Conservation (phyloP, 768 basidiomycete species). For the Agrocybe pediades region DNA sequence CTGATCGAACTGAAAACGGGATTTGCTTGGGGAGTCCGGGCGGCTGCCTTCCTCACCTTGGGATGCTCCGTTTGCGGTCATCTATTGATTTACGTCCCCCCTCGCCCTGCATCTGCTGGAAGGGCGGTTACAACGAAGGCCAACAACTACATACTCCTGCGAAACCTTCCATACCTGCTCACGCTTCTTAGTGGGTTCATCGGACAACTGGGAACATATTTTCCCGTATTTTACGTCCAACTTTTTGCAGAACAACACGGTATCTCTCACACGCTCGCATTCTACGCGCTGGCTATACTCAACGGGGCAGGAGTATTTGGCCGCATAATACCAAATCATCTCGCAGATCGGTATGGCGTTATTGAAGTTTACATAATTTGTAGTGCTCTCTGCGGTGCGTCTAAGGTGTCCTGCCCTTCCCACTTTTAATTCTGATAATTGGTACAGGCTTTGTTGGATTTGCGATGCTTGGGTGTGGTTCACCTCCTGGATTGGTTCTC, state of each 20-base stretch:
- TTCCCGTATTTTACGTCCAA: conserved; percentile 10
- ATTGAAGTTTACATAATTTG: conserved; percentile 33
- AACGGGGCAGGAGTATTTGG: conserved; percentile 31
- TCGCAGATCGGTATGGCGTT: conserved; percentile 32
- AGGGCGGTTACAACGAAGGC: too few species aligned
- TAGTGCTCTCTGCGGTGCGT: conserved; percentile 19
- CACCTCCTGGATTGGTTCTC: conserved; percentile 1
- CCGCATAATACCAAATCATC: conserved; percentile 29
- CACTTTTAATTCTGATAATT: background rate
- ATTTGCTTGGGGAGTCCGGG: conserved; percentile 10
- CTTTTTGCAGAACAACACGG: conserved; percentile 7
- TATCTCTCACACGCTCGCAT: background rate
- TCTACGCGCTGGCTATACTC: conserved; percentile 32
- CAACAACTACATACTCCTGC: background rate
- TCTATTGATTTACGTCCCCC: conserved; percentile 4
- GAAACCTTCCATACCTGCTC: conserved; percentile 3
- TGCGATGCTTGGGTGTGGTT: conserved; percentile 8
- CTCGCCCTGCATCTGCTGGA: too few species aligned
- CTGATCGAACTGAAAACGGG: conserved; percentile 7
- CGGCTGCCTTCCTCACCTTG: background rate
- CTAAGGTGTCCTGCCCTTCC: too few species aligned
- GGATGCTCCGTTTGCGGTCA: conserved; percentile 5
- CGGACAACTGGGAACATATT: conserved; percentile 5
- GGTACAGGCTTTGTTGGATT: conserved; percentile 5
- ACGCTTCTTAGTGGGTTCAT: conserved; percentile 4